Base-by-base conservation (phyloP, 2,329 filamentous ascomycete species). In the Cercospora brassicicola region DNA sequence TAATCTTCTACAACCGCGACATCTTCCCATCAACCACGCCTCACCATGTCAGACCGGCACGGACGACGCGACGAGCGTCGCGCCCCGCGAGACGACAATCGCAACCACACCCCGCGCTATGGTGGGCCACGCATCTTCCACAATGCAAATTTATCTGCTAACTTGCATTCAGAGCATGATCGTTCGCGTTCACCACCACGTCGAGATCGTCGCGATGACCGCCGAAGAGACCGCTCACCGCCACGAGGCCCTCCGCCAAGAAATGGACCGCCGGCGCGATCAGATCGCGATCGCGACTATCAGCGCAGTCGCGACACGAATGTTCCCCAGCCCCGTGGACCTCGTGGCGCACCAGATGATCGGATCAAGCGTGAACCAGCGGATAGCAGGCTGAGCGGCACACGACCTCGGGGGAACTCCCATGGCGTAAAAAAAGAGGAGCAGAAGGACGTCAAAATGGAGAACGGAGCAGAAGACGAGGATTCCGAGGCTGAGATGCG, bases 401-500 rank as follows among this genome's bases (percentile, higher is more conserved):
- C 62, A 9, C 64, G 42, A 9, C 2, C 63, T 9, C 64, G 65
- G 57, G 48, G 33, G 10, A 61, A 62, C 59, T 62, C 45, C 20
- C 31, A 53, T 4, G 51, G 66, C 9, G 62, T 57, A 15, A 59
- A 59, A 9, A 65, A 71, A 39, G 59, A 67, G n/a, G 59, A 53
- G 45, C 67, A 68, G 48, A 62, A 64, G 26, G 70, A 73, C 30
- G 59, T 63, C 13, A 70, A 73, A 39, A 75, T 73, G 71, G 72
- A 70, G 42, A 69, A 70, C n/a, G 62, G 55, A 4, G 64, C 66
- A 10, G 77, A 78, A 59, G 71, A 75, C 51, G 72, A 94, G 70
- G 89, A 90, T 70, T 88, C 89, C 62, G 84, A 91, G 77, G 87
- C 86, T 65, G 87, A 87, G 68, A 94, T 98, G 90, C 85, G 89